Conservation (phyloP, 352 stramenopile species). For the Pythium pyrilobum region DNA sequence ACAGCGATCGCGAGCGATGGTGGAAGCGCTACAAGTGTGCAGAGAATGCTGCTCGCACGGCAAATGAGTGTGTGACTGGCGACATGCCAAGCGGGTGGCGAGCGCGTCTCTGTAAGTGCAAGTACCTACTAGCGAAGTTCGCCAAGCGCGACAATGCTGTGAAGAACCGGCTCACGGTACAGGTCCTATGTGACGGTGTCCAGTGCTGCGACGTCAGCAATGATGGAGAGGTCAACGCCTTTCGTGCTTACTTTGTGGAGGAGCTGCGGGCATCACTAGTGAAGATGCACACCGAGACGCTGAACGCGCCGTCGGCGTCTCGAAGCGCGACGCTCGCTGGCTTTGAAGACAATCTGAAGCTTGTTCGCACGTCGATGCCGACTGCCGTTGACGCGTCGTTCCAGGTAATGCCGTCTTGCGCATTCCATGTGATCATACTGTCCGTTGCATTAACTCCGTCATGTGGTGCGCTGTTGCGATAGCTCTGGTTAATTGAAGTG, state of each 20-base stretch:
- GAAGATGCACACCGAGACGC: slow-evolving; percentile 43
- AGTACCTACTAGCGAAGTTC: slow-evolving; percentile 44
- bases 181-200: slow-evolving; percentile 47
- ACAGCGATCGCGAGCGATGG: slow-evolving; percentile 44
- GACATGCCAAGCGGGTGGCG: slow-evolving; percentile 33
- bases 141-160: slow-evolving; percentile 30
- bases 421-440: too few species aligned
- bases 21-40: slow-evolving; percentile 39
- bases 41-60: slow-evolving; percentile 33
- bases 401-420: slow-evolving; percentile 28
- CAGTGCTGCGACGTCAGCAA: slow-evolving; percentile 3
- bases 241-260: slow-evolving; percentile 44
- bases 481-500: slow-evolving; percentile 68
- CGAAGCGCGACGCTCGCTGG: not conserved
- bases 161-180: slow-evolving; percentile 37
- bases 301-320: slow-evolving; percentile 13
- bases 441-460: not conserved
- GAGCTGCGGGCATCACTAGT: slow-evolving; percentile 49
- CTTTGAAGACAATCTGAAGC: slow-evolving; percentile 47
- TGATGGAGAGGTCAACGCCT: slow-evolving; percentile 1
- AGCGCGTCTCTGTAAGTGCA: slow-evolving; percentile 44
- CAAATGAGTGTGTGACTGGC: slow-evolving; percentile 21
- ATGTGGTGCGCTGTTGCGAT: not conserved
- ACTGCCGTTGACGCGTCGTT: slow-evolving; percentile 42
- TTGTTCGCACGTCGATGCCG: slow-evolving; percentile 39